Percentiles rank a stretch among this genome's conserved stretches.
These are phyloP conservation scores for Phellopilus nigrolimitatus DNA, from an alignment of 1,284 basidiomycete genomes.

Conservation along the genomic window DNA sequence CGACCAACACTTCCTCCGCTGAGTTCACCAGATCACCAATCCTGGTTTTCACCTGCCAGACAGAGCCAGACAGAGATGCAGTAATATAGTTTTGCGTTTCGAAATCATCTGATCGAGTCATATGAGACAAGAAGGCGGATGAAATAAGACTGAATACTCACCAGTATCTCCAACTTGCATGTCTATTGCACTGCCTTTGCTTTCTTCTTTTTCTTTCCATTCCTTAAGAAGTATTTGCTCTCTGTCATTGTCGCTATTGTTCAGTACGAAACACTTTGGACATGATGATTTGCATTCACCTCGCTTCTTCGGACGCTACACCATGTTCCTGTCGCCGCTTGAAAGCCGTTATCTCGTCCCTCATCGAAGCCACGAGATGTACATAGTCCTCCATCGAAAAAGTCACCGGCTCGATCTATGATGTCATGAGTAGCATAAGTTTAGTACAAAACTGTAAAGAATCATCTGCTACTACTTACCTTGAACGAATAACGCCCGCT, in stretches of 20 bases:
- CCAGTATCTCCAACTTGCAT: background rate
- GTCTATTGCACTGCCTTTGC: background rate
- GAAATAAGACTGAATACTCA: background rate
- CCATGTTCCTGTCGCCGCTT: conserved; percentile 34
- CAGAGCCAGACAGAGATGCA: conserved; percentile 47
- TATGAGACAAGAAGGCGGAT: no score
- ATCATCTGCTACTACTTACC: conserved; percentile 30
- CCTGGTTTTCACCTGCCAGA: conserved; percentile 52
- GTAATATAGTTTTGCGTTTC: conserved; percentile 24
- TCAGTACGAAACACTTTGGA: background rate
- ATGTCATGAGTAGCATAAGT: conserved; percentile 1
- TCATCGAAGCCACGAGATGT: conserved; percentile 39
- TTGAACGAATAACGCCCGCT: conserved; percentile 56
- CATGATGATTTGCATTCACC: conserved; percentile 30
- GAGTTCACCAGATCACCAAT: conserved; percentile 42
- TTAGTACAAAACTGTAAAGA: background rate
- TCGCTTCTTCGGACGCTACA: conserved; percentile 36
- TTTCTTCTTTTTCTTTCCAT: conserved; percentile 29
- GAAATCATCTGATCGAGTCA: conserved; percentile 15
- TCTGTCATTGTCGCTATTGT: conserved; percentile 22
- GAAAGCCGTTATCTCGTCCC: conserved; percentile 41
- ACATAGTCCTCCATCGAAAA: conserved; percentile 55
- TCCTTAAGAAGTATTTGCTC: conserved; percentile 31
- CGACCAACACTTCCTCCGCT: conserved; percentile 45
- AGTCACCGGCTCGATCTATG: conserved; percentile 41